These are phyloP conservation scores for Paxillus involutus DNA, from an alignment of 768 basidiomycete species.

Conservation along the genomic window DNA sequence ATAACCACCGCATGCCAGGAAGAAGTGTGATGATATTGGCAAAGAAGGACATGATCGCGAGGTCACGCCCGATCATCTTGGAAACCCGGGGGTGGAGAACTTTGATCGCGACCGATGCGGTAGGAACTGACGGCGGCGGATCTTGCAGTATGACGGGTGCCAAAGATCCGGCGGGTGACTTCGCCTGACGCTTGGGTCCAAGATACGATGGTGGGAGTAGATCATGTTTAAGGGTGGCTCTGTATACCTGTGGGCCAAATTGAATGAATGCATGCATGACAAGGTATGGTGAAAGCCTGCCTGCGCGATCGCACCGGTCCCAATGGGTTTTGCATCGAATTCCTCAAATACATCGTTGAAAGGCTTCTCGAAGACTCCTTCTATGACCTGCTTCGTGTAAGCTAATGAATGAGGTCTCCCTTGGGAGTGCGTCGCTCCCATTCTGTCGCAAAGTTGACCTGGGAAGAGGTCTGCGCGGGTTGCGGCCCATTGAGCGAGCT, in stretches of 20 bases:
- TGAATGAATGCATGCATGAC: neutral
- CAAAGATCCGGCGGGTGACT: conserved; percentile 48
- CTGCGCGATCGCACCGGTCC: conserved; percentile 99
- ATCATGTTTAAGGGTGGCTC: conserved; percentile 79
- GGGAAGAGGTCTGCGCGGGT: conserved; percentile 95
- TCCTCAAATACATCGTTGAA: conserved; percentile 91
- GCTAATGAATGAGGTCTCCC: conserved; percentile 76
- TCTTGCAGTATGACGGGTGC: conserved; percentile 47
- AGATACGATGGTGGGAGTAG: conserved; percentile 85
- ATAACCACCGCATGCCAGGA: conserved; percentile 96
- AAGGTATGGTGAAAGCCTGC: conserved; percentile 24
- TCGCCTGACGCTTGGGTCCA: conserved; percentile 63
- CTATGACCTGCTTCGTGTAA: conserved; percentile 81
- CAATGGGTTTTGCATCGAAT: conserved; percentile 85
- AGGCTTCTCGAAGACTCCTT: conserved; percentile 76
- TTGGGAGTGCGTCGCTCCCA: conserved; percentile 87
- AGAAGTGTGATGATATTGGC: conserved; percentile 73
- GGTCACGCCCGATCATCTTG: conserved; percentile 83
- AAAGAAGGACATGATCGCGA: conserved; percentile 94
- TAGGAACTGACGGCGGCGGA: conserved; percentile 72
- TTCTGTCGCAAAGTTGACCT: conserved; percentile 73
- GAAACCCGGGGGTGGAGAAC: conserved; percentile 86
- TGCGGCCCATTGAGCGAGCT: conserved; percentile 99
- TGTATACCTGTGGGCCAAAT: conserved; percentile 65
- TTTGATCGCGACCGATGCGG: conserved; percentile 92